Percentiles rank a stretch among this genome's conserved stretches.
These are phyloP conservation scores for Paratinospora sagittata DNA, from an alignment of 164 flowering plant species.

Conservation along the genomic window DNA sequence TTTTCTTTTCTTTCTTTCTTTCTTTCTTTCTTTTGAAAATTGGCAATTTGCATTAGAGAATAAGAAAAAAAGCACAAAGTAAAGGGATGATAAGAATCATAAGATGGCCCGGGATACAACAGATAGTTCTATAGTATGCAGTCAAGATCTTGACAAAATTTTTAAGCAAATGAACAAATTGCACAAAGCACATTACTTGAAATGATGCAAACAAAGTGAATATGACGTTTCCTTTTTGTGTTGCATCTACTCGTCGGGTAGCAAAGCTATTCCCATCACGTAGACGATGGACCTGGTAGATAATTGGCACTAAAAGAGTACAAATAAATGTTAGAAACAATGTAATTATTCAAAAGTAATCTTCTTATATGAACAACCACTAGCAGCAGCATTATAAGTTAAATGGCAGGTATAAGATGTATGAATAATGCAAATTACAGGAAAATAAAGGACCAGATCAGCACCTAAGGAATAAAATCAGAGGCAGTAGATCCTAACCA, in stretches of 20 bases:
- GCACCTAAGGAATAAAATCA: background rate
- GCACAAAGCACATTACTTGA: conserved; percentile 43
- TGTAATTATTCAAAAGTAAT: background rate
- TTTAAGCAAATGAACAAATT: background rate
- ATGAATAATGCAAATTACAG: background rate
- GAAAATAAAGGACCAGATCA: background rate
- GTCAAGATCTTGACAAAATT: background rate
- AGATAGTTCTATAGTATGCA: background rate
- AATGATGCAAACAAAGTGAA: conserved; percentile 87
- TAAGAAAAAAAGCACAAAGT: background rate
- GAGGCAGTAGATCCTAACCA: too few species aligned
- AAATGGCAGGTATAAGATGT: background rate
- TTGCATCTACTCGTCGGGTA: conserved; percentile 83
- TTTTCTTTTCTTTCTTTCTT: background rate
- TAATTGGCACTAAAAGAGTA: conserved; percentile 66
- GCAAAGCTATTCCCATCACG: conserved; percentile 96
- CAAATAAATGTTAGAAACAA: background rate
- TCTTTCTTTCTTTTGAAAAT: background rate
- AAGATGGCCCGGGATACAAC: background rate
- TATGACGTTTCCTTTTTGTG: conserved; percentile 69
- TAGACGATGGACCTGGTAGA: conserved; percentile 72
- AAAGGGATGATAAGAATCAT: background rate
- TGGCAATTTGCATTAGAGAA: background rate
- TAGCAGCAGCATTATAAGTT: background rate
- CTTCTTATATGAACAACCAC: background rate